Percentiles rank a stretch among this genome's conserved stretches.
Evolutionary conservation across 106 monocot species (phyloP).

Genomic region (Phalaenopsis aphrodite): DNA sequence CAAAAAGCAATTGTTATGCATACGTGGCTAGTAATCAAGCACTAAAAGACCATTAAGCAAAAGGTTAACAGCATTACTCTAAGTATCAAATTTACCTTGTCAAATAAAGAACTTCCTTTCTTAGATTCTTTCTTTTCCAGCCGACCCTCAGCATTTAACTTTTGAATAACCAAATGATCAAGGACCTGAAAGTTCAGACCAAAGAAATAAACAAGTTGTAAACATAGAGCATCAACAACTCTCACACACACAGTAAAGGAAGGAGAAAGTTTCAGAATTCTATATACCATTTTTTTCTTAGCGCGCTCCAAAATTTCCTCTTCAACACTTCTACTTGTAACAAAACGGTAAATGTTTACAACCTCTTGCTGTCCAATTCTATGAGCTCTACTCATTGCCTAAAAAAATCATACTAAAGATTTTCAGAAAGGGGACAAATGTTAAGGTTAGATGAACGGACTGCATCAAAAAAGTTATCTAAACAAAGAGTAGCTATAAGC

Average conservation of each 20-base stretch:
- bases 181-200: slow-evolving; percentile 48
- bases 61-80: neutral
- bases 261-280: neutral
- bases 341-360: slow-evolving; percentile 97
- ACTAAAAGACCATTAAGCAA: neutral
- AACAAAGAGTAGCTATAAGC: neutral
- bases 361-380: slow-evolving; percentile 98
- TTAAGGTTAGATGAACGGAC: neutral
- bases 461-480: neutral
- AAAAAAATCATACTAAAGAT: slow-evolving; percentile 6
- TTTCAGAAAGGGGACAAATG: neutral
- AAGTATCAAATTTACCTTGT: slow-evolving; percentile 49
- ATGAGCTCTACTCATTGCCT: slow-evolving; percentile 99
- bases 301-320: slow-evolving; percentile 99
- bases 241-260: neutral
- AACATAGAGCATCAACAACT: neutral
- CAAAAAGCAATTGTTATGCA: neutral
- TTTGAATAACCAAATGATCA: slow-evolving; percentile 98
- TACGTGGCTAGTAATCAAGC: neutral
- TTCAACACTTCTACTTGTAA: slow-evolving; percentile 97
- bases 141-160: slow-evolving; percentile 96
- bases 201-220: slow-evolving; percentile 1
- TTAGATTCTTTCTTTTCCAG: slow-evolving; percentile 98
- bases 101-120: slow-evolving; percentile 90
- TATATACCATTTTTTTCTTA: slow-evolving; percentile 95